Conservation (phyloP, 257 asterid species). For the Solanum corneliomulleri region DNA sequence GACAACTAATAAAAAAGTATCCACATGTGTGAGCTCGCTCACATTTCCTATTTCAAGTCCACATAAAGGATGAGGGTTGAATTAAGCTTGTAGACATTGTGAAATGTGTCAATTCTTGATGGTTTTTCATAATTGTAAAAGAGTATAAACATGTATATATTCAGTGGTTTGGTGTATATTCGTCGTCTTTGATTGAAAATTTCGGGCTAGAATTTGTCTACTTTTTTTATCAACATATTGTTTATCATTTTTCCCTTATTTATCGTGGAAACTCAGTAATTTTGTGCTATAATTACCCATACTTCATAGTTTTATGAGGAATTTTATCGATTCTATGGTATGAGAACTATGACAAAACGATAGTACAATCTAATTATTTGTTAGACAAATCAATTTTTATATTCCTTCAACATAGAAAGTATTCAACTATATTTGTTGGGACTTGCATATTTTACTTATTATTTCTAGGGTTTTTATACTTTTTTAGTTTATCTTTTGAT, state of each 20-base stretch:
- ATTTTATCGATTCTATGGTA: not conserved
- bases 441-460: not conserved
- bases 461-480: not conserved
- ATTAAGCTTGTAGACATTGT: not conserved
- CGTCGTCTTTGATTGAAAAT: not conserved
- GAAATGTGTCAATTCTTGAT: not conserved
- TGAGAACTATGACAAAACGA: not conserved
- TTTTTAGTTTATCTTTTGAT: not conserved
- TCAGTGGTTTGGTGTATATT: not conserved
- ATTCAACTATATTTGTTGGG: not conserved
- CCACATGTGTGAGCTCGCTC: not conserved
- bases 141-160: not conserved
- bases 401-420: not conserved
- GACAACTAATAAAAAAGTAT: not conserved
- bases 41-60: not conserved
- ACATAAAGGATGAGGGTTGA: not conserved
- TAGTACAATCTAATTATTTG: not conserved
- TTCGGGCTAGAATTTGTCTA: not conserved
- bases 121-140: not conserved
- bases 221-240: not conserved
- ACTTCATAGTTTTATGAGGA: not conserved
- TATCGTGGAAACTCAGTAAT: not conserved
- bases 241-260: not conserved
- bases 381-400: not conserved
- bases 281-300: not conserved